Base-by-base conservation (phyloP, 352 stramenopile genomes). In the Lagenidium giganteum region DNA sequence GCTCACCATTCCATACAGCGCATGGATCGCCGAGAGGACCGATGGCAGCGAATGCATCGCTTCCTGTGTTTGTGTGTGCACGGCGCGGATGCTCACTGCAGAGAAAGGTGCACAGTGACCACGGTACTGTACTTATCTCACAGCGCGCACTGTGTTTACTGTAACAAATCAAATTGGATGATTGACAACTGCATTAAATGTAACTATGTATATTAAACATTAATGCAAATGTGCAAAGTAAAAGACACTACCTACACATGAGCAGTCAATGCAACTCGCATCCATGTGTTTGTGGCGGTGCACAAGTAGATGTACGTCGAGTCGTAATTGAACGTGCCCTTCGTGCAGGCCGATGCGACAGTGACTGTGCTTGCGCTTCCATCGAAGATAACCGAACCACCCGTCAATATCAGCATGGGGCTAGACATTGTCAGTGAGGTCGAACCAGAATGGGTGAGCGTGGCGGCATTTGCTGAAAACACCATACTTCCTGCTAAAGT, bases 1-100 rank as follows among this genome's bases (percentile, higher is more conserved):
- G 53, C 67, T 40, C 18, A 87, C 74, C 68, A 78, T 65, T 42
- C 68, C 70, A 42, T 84, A 87, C 44, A 87, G 66, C 50, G 66
- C 68, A 26, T 73, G 70, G 1, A 83, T 57, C 43, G 74, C 70
- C 54, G 53, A 48, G 24, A 86, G 54, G 45, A 82, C 73, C 48
- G 64, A 57, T 43, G 56, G 47, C 42, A 86, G 61, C 46, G 54
- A 29, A 20, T 38, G 58, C 28, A 36, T 26, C 20, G 60, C 47
- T 34, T 47, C 46, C 59, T 60, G n/a, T n/a, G n/a, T n/a, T n/a
- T n/a, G n/a, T n/a, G n/a, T n/a, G n/a, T n/a, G n/a, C n/a, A n/a
- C n/a, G n/a, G n/a, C n/a, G n/a, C n/a, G n/a, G n/a, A n/a, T n/a
- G n/a, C n/a, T n/a, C n/a, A n/a, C n/a, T n/a, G n/a, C n/a, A n/a